phyloP scores from a whole-genome alignment of 805 yeast species.

The Cyberlindnera suaveolens region DNA sequence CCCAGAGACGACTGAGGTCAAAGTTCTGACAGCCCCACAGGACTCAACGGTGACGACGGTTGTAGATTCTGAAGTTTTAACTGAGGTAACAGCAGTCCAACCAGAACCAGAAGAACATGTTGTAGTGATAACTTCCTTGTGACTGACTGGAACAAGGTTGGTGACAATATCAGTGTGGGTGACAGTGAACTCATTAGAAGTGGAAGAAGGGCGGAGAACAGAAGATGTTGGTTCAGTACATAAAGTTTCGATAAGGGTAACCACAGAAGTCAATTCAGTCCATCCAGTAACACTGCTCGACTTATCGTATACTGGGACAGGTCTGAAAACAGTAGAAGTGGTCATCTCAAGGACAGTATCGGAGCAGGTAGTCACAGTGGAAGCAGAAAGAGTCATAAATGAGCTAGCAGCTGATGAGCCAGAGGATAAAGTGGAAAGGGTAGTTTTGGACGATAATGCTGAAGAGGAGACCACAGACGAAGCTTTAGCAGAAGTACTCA shows the following conservation, averaged over 20 bases:
- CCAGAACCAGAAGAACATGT: conserved; percentile 6
- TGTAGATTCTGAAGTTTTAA: not conserved
- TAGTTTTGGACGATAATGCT: not conserved
- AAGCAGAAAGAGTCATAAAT: not conserved
- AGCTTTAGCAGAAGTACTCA: not conserved
- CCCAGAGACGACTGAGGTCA: not conserved
- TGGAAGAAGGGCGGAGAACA: no score
- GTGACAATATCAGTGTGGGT: no score
- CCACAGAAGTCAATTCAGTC: conserved; percentile 11
- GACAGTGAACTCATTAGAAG: no score
- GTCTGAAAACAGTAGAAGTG: conserved; percentile 15
- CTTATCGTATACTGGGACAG: conserved; percentile 15
- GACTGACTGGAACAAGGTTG: no score
- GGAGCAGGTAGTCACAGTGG: conserved; percentile 15
- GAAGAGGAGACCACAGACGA: not conserved
- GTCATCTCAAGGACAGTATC: conserved; percentile 16
- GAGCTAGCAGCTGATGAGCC: not conserved
- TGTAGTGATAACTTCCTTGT: conserved; percentile 1
- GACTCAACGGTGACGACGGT: not conserved
- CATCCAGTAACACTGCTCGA: conserved; percentile 19
- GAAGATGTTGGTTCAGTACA: conserved; percentile 7
- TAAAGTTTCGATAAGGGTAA: conserved; percentile 14
- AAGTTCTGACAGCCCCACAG: not conserved
- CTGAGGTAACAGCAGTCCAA: not conserved
- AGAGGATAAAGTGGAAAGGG: not conserved